These are phyloP conservation scores for Pyrus pyrifolia DNA, from an alignment of 306 rosid genomes.

Conservation along the genomic window DNA sequence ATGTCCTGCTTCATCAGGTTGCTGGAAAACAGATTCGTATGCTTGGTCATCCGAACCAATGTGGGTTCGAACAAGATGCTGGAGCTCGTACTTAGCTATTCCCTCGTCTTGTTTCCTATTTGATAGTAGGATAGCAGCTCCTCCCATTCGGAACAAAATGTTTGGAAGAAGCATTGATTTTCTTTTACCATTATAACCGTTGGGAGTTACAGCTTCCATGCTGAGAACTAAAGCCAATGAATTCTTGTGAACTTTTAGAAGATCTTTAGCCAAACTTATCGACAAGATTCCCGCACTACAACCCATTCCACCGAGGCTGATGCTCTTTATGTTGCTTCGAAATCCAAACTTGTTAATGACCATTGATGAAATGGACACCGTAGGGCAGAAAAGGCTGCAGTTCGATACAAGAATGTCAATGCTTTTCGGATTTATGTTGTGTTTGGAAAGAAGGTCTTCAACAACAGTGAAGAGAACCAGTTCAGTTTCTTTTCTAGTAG, in stretches of 20 bases:
- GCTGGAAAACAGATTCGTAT: conserved; percentile 47
- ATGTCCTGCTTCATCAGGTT: conserved; percentile 35
- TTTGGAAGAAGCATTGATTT: conserved; percentile 61
- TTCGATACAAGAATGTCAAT: conserved; percentile 71
- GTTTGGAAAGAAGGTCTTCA: conserved; percentile 41
- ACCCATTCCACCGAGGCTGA: conserved; percentile 66
- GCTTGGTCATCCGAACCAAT: conserved; percentile 51
- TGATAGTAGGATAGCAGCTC: conserved; percentile 59
- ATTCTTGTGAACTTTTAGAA: conserved; percentile 46
- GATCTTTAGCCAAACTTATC: conserved; percentile 51
- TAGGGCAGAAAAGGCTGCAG: conserved; percentile 67
- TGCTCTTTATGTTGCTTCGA: conserved; percentile 51
- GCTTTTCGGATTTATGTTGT: conserved; percentile 44
- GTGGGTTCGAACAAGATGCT: conserved; percentile 59
- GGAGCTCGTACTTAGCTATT: conserved; percentile 52
- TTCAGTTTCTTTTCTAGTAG: conserved; percentile 32
- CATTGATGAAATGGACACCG: conserved; percentile 65
- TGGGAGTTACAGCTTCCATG: conserved; percentile 60
- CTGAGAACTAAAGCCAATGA: conserved; percentile 56
- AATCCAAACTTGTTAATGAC: conserved; percentile 57
- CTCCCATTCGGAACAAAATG: conserved; percentile 62
- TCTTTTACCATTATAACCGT: conserved; percentile 39
- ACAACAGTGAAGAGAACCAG: conserved; percentile 46
- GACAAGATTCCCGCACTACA: conserved; percentile 72
- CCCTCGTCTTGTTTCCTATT: conserved; percentile 42